These are phyloP conservation scores for Glycine latifolia DNA, from an alignment of 306 rosid genomes.

Conservation along the genomic window DNA sequence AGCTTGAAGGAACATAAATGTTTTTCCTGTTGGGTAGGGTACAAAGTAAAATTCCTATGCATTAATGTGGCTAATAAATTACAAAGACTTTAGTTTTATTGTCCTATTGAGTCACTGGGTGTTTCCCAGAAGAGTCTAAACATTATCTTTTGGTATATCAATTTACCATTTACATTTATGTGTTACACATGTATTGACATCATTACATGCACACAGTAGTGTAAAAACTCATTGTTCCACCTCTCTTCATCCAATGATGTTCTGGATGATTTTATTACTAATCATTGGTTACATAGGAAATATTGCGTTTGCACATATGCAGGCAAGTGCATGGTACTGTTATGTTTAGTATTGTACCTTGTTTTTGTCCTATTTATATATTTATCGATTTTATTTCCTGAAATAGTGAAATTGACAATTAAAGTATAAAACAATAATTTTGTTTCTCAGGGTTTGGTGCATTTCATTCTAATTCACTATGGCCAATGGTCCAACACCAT, in stretches of 20 bases:
- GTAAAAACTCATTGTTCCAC: constrained; percentile 3
- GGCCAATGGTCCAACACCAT: constrained; percentile 88
- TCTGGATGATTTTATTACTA: background rate
- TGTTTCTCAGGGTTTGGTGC: constrained; percentile 46
- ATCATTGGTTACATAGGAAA: background rate
- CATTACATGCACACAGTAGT: background rate
- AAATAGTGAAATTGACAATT: background rate
- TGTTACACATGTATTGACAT: background rate
- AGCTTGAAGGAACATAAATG: constrained; percentile 2
- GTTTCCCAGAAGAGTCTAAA: background rate
- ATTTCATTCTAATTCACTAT: constrained; percentile 57
- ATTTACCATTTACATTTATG: background rate
- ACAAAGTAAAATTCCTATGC: background rate
- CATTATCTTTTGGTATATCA: constrained; percentile 7
- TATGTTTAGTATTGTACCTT: background rate
- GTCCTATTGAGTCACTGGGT: background rate
- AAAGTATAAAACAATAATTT: constrained; percentile 5
- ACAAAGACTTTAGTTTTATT: background rate
- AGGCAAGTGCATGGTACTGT: background rate
- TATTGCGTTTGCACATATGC: constrained; percentile 4
- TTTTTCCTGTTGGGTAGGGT: constrained; percentile 2
- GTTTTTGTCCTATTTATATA: background rate
- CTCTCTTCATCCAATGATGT: background rate
- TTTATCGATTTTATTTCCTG: background rate
- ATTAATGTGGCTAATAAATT: background rate